Evolutionary conservation across 1,139 yeast genomes (phyloP), one percentile per base, ranked within the genome.

Genomic region (Magnusiomyces magnusii): DNA sequence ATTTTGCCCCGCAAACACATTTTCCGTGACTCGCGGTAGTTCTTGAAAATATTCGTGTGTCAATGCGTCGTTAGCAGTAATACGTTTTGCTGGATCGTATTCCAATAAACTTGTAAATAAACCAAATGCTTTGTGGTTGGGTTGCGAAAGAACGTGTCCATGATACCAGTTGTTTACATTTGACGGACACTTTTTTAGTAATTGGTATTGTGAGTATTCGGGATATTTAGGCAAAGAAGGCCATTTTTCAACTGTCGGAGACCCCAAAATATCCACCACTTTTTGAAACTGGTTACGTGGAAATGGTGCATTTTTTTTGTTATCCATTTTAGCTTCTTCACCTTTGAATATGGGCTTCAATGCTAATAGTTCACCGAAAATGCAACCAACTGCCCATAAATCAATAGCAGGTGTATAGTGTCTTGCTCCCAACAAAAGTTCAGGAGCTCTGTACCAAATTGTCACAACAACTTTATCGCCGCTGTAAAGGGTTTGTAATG

Each of bases 381-480:
- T 93, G 72, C 99, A 93, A 0, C 99, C 99, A 10, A 91, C 90
- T 0, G 99, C 97, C 99, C 99, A 93, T 57, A 90, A 73, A 73
- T 93, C 98, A 53, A 93, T 87, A 0, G 98, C 93, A 0, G 98
- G 96, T 0, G 97, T 87, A 70, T 93, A 93, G 73, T 93, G 97
- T 55, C 97, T 77, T 1, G 96, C 91, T 0, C 99, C 99, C 47
- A 93, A 74, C 49, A 93, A 76, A 53, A 93, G 76, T 70, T 93
- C 99, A 0, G 99, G 98, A 0, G 99, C 97, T 64, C 99, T 79
- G 71, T 93, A 93, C 99, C 99, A 93, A 61, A 93, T 93, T 0
- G 99, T 93, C 10, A 93, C 99, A 58, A 93, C 99, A 23, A 95
- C 97, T 73, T 93, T 93, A 73, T 93, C 99, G 39, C 98, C 98